Base-by-base conservation (phyloP, 805 yeast species). In the Metschnikowia lunata region DNA sequence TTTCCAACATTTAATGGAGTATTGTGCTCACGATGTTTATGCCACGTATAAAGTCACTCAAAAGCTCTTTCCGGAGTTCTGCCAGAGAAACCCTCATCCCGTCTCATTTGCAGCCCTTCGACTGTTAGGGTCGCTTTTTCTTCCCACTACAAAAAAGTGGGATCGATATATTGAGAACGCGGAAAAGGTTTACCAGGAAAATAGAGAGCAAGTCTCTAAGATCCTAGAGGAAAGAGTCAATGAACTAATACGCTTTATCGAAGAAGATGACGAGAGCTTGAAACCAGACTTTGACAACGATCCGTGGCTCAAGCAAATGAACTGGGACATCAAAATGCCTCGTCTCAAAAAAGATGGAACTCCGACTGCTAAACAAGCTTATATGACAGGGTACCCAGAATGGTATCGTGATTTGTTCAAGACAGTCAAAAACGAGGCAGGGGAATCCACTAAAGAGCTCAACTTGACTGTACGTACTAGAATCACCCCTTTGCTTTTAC, bases 231-330 rank as follows among this genome's bases (percentile, higher is more conserved):
- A 65, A 9, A 69, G 89, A 26, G 88, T 89, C 0, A 69, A 78
- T 1, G 80, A 79, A 14, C 75, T 85, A 6, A 78, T 82, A 1
- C 57, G 63, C 3, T 60, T 44, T 37, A 54, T 66, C 8, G 74
- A 69, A 36, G 71, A 76, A n/a, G 39, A 51, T 0, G 57, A 59
- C 36, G 53, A 45, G 34, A 58, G 67, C 7, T 0, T 35, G 18
- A 38, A 37, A 18, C 72, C 74, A 0, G 59, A 60, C n/a, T 62
- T 67, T 61, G 59, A 63, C 13, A 60, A 72, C 8, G 97, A 91
- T 58, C 96, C 95, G 0, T 95, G 99, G 99, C 69, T 90, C 33
- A 71, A 74, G 2, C 99, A 95, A 62, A 69, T 93, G 45, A 88
- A 93, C 61, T 93, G 99, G 99, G 76, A 80, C 0, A 67, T 83